These are phyloP conservation scores for Teratosphaeria gauchensis DNA, from an alignment of 2,329 filamentous ascomycete genomes.

Conservation along the genomic window DNA sequence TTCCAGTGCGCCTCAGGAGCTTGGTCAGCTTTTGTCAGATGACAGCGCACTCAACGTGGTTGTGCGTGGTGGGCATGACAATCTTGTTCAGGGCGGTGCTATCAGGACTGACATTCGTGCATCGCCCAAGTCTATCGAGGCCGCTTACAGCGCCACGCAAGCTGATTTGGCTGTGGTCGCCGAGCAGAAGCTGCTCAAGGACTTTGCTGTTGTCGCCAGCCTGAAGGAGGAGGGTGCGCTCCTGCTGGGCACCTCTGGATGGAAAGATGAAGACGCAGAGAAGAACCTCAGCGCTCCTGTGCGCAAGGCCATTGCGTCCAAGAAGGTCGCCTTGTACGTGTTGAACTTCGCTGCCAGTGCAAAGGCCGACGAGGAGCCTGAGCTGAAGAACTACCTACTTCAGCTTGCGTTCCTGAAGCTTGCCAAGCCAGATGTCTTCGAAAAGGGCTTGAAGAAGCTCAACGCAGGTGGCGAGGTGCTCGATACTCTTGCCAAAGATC, in stretches of 20 bases:
- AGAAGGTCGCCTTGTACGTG: constrained; percentile 61
- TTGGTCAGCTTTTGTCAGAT: constrained; percentile 51
- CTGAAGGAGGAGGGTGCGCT: constrained; percentile 63
- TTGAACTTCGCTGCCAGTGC: constrained; percentile 62
- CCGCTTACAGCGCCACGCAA: constrained; percentile 68
- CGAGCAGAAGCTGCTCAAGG: constrained; percentile 67
- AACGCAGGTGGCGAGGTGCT: constrained; percentile 52
- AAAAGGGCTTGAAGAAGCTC: constrained; percentile 57
- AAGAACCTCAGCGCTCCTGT: constrained; percentile 67
- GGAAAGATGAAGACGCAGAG: constrained; percentile 83
- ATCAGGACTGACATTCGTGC: constrained; percentile 77
- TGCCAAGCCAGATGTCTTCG: constrained; percentile 56
- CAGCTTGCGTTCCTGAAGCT: constrained; percentile 78
- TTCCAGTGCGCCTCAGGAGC: constrained; percentile 51
- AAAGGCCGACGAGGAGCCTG: constrained; percentile 55
- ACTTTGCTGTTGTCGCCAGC: constrained; percentile 62
- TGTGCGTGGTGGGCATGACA: constrained; percentile 51
- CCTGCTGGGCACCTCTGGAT: constrained; percentile 64
- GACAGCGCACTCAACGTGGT: constrained; percentile 54
- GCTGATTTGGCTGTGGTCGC: constrained; percentile 74
- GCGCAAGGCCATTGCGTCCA: constrained; percentile 61
- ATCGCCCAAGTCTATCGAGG: constrained; percentile 73
- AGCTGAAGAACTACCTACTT: constrained; percentile 55
- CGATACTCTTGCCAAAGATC: constrained; percentile 48
- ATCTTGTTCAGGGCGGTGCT: constrained; percentile 61